phyloP scores from a whole-genome alignment of 306 rosid species.

The Cyamopsis tetragonoloba region DNA sequence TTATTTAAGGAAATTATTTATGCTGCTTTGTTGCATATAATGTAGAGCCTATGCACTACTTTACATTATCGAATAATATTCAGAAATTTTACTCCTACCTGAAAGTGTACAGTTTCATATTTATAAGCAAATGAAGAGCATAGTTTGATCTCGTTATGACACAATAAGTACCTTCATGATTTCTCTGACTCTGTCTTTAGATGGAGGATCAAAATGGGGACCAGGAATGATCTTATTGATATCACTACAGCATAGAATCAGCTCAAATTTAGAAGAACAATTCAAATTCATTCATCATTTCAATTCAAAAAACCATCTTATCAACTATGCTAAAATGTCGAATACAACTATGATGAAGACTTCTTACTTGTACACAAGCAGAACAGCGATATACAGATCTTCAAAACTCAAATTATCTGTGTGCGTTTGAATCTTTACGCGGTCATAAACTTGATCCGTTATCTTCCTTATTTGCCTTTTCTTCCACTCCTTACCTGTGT shows the following conservation, averaged over 20 bases:
- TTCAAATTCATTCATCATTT: not conserved
- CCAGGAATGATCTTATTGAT: constrained; percentile 79
- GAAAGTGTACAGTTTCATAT: not conserved
- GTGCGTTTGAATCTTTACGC: constrained; percentile 24
- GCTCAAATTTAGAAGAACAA: not conserved
- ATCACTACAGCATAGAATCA: constrained; percentile 52
- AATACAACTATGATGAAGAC: not conserved
- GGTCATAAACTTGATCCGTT: constrained; percentile 52
- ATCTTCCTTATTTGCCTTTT: constrained; percentile 52
- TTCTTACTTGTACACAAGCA: constrained; percentile 85
- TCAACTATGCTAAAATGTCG: not conserved
- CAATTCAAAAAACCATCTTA: not conserved
- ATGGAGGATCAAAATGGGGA: constrained; percentile 81
- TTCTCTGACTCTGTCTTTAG: constrained; percentile 48
- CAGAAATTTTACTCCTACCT: too few relatives aligned
- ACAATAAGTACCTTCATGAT: constrained; percentile 55
- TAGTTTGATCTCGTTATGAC: constrained; percentile 13
- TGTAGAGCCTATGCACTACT: too few relatives aligned
- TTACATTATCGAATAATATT: too few relatives aligned
- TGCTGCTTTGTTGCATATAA: too few relatives aligned
- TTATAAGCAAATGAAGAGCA: not conserved
- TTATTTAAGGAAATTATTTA: too few relatives aligned
- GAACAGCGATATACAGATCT: constrained; percentile 77
- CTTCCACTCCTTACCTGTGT: constrained; percentile 76
- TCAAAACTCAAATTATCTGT: constrained; percentile 52